Base-by-base conservation (phyloP, 2,329 filamentous ascomycete species). In the Sporothrix pallida region DNA sequence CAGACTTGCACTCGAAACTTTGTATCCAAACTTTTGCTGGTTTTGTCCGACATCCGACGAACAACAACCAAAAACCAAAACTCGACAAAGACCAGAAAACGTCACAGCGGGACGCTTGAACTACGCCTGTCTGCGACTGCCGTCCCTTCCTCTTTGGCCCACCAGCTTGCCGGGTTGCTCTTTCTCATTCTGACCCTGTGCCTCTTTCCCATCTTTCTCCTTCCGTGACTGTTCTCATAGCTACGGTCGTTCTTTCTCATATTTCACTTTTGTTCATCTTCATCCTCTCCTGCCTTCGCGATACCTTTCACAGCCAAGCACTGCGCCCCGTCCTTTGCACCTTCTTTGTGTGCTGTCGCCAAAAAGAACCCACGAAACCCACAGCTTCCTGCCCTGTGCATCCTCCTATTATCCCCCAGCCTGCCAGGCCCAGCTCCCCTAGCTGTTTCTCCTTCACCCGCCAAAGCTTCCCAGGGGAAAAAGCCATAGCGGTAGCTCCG, bases 401-500 rank as follows among this genome's bases (percentile, higher is more conserved):
- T 58, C 54, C 9, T 65, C 52, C 20, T 26, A 17, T 17, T 52
- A 12, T 56, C 52, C 52, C 52, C 20, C 20, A 20, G 10, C 60
- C 8, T 7, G 60, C 31, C 68, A 42, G 8, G 26, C 31, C 68
- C 68, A 23, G 37, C 52, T 37, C 31, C 54, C 54, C 70, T 26
- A 62, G 70, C 70, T 63, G 62, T 67, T 67, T 48, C 56, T 37
- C 37, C 42, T 56, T 44, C 31, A 8, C 50, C 68, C 44, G 65
- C 71, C 54, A 68, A 54, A 69, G 48, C 46, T 67, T 63, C 73
- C 73, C 63, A 46, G 60, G 31, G 50, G 54, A 46, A 56, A 67
- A 46, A 26, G 60, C 62, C 70, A 74, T 52, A 72, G 62, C 69
- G 74, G 74, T 60, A 73, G 67, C 73, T 71, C 73, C 71, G 71